Percentiles rank a stretch among this genome's conserved stretches.
Evolutionary conservation across 768 basidiomycete species (phyloP).

Genomic region (Gelatoporia subvermispora): DNA sequence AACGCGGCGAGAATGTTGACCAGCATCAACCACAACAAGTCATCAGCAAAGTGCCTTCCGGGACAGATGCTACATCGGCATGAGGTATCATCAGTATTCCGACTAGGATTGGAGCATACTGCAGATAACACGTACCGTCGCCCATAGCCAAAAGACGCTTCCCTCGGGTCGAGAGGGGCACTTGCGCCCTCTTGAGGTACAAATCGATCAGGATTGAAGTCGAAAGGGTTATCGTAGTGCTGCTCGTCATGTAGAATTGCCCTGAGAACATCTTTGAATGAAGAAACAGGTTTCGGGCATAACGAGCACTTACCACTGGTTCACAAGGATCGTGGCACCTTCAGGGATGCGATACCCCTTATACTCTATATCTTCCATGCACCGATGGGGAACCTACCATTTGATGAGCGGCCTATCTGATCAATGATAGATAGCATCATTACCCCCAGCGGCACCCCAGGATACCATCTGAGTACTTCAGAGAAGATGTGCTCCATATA

Average conservation of each 20-base stretch:
- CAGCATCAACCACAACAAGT: conserved; percentile 41
- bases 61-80: conserved; percentile 42
- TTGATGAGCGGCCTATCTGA: too few species aligned
- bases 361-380: conserved; percentile 26
- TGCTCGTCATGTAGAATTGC: conserved; percentile 30
- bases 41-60: conserved; percentile 46
- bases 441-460: conserved; percentile 51
- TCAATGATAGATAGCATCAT: too few species aligned
- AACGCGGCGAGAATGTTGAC: conserved; percentile 41
- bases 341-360: conserved; percentile 27
- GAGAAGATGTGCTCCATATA: conserved; percentile 55
- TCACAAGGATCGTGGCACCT: conserved; percentile 14
- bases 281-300: too few species aligned
- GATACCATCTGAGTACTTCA: conserved; percentile 57
- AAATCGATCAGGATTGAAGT: conserved; percentile 51
- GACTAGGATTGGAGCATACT: too few species aligned
- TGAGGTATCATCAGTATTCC: too few species aligned
- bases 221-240: conserved; percentile 42
- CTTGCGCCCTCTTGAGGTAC: conserved; percentile 16
- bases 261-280: conserved; percentile 6
- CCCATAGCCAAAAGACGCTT: conserved; percentile 12
- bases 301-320: neutral
- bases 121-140: neutral
- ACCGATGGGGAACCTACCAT: conserved; percentile 17
- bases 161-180: conserved; percentile 3